Conservation (phyloP, 2,329 filamentous ascomycete species). For the Penicillium sp. region DNA sequence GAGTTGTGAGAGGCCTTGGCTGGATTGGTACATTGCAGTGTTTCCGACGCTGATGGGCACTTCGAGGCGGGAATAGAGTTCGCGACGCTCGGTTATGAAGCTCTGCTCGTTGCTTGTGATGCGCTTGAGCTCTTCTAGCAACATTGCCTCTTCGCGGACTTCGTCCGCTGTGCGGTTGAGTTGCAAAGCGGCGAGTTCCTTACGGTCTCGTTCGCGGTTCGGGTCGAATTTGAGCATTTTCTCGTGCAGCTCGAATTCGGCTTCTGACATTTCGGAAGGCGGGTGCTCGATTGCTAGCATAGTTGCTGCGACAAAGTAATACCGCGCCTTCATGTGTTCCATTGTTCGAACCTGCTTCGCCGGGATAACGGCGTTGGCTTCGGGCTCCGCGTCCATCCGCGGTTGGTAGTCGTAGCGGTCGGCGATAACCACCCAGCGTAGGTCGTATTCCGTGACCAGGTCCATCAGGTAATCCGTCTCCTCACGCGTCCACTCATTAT, state of each 20-base stretch:
- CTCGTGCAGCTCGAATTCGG: conserved; percentile 82
- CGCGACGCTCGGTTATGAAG: conserved; percentile 84
- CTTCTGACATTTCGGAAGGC: conserved; percentile 81
- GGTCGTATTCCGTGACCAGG: conserved; percentile 75
- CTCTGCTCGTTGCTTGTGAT: conserved; percentile 85
- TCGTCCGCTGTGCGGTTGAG: conserved; percentile 83
- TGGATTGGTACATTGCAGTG: conserved; percentile 78
- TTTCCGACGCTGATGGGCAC: conserved; percentile 73
- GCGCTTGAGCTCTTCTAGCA: conserved; percentile 87
- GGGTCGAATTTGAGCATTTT: conserved; percentile 87
- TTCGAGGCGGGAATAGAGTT: conserved; percentile 85
- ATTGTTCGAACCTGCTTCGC: conserved; percentile 65
- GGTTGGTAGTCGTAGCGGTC: conserved; percentile 80
- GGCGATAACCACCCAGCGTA: conserved; percentile 89
- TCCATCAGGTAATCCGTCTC: conserved; percentile 91
- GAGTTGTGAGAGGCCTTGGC: conserved; percentile 75
- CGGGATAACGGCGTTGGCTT: conserved; percentile 40
- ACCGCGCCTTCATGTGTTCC: conserved; percentile 89
- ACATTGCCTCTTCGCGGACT: conserved; percentile 85
- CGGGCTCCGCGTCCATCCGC: conserved; percentile 32
- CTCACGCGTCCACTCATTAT: conserved; percentile 81
- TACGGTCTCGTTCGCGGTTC: conserved; percentile 75
- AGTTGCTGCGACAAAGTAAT: conserved; percentile 83
- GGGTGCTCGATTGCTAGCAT: conserved; percentile 82
- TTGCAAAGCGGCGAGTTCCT: conserved; percentile 80